phyloP scores from a whole-genome alignment of 83 land plant species.

The Larix sibirica region DNA sequence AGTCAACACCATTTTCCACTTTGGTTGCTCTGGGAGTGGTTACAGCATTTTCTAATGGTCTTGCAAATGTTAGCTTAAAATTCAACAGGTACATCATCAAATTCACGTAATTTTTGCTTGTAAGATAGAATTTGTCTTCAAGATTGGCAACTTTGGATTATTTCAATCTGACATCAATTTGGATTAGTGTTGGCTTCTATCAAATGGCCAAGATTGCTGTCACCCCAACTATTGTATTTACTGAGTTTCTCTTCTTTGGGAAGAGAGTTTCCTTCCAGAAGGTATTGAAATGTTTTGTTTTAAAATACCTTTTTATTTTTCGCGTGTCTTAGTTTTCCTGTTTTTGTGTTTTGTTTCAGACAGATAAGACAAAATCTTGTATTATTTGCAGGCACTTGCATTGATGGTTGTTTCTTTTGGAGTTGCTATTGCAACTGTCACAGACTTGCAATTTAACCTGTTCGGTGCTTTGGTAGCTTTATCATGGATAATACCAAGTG shows the following conservation, averaged over 20 bases:
- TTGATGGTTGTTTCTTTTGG: constrained; percentile 63
- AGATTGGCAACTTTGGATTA: background rate
- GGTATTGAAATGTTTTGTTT: constrained; percentile 28
- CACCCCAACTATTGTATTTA: constrained; percentile 66
- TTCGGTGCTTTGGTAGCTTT: constrained; percentile 74
- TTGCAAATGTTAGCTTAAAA: constrained; percentile 81
- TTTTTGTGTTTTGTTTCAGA: background rate
- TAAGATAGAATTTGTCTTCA: background rate
- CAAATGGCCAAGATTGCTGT: constrained; percentile 80
- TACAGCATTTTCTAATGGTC: constrained; percentile 75
- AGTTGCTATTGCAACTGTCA: constrained; percentile 77
- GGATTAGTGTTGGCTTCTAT: constrained; percentile 66
- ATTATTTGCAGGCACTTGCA: constrained; percentile 43
- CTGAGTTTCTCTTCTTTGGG: constrained; percentile 49
- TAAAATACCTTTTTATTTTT: background rate
- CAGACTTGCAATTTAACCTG: constrained; percentile 72
- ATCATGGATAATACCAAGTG: constrained; percentile 85
- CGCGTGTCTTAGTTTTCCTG: background rate
- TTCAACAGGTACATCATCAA: constrained; percentile 58
- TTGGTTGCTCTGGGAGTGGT: constrained; percentile 61
- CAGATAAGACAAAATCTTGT: background rate
- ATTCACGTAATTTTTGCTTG: background rate
- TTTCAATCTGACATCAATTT: background rate
- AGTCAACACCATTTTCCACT: constrained; percentile 56
- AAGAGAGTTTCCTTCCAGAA: constrained; percentile 51